Base-by-base conservation (phyloP, 768 basidiomycete genomes). In the Phallus indusiatus region DNA sequence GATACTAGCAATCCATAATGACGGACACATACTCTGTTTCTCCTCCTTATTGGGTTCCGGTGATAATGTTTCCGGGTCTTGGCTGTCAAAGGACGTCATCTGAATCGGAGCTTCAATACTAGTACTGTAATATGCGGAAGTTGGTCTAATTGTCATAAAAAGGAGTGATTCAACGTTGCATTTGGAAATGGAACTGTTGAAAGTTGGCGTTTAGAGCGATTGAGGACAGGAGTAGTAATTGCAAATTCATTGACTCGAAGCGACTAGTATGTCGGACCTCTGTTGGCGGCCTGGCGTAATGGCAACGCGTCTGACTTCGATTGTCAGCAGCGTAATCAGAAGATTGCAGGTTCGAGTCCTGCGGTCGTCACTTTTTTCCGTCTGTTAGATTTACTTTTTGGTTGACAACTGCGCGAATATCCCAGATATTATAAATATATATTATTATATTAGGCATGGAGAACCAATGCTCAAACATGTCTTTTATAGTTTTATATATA, bases 331-430 rank as follows among this genome's bases (percentile, higher is more conserved):
- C 72, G 82, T 75, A 63, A 90, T 87, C 88, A 88, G 88, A 86
- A 89, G 88, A 88, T 85, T 90, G 88, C 87, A 90, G 88, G 88
- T 90, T 90, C 88, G 86, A 90, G 86, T 87, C 88, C 88, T 88
- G 88, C 86, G 84, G 86, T 86, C 84, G 82, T 88, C 86, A 87
- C 56, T 72, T 70, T 67, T 9, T 42, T 28, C 7, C 7, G 28
- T 2, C 28, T 28, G 28, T 7, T 28, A 28, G 28, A 7, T 3
- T 28, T 28, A n/a, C n/a, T 28, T 28, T 28, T 7, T 28, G 28
- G 7, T 28, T 28, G 4, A 28, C 7, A 28, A 7, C 28, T 28
- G 7, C 7, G n/a, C n/a, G n/a, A n/a, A n/a, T n/a, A n/a, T n/a
- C n/a, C n/a, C n/a, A n/a, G n/a, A n/a, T n/a, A n/a, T n/a, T n/a